Evolutionary conservation across 2,329 filamentous ascomycete genomes (phyloP), one percentile per base, ranked within the genome.

Genomic region (Talaromyces amestolkiae): DNA sequence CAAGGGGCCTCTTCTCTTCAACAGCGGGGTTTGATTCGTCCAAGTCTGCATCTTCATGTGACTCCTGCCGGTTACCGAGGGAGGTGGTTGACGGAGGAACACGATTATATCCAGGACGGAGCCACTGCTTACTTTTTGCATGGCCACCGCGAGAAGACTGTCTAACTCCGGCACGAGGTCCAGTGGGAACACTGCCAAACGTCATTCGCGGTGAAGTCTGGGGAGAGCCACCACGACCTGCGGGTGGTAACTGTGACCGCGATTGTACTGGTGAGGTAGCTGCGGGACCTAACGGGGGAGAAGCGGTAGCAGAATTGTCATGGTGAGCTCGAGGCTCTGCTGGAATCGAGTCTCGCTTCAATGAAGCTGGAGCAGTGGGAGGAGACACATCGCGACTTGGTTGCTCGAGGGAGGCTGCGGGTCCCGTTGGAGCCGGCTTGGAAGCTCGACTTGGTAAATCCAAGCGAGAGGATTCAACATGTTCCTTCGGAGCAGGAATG

Each of bases 61-160:
- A 68, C 15, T 79, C 77, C 17, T 75, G 74, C 61, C 77, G 78
- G 6, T 70, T 68, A 1, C 7, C 70, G 47, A 27, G 62, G 31
- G 31, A 31, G 65, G 71, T 39, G 22, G 66, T 67, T 35, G 71
- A 65, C 9, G 72, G 66, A 4, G 71, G 71, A 0, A 70, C 70
- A 35, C 73, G 70, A 43, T 64, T 70, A 61, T 77, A 79, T 15
- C 74, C 76, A 33, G 77, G 72, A 35, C 77, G 76, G 54, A 75
- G 71, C 78, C 78, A 80, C 65, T 75, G 75, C 66, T 79, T 78
- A 61, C 73, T 78, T 64, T 79, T 80, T 3, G 74, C 68, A 19
- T 72, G 69, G 7, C 72, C 72, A 33, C 77, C 72, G 11, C 75
- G 72, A 15, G 70, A 70, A 41, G 73, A 67, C 8, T 71, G 73